phyloP scores from a whole-genome alignment of 2,329 filamentous ascomycete genomes.

The Knufia petricola region DNA sequence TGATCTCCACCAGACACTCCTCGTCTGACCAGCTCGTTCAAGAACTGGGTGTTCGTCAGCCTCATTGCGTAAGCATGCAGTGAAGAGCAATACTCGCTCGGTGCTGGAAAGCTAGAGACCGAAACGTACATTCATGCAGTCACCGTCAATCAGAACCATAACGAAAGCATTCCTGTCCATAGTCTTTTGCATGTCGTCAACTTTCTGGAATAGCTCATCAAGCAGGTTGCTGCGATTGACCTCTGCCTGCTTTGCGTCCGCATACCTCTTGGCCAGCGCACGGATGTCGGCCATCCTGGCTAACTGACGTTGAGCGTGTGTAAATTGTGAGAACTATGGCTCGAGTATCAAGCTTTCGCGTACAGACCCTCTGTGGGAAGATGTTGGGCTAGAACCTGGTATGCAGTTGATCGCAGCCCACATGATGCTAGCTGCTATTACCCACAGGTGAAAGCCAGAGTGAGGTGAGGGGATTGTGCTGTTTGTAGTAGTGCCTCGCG shows the following conservation, averaged over 20 bases:
- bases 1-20: constrained; percentile 13
- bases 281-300: no score
- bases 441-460: no score
- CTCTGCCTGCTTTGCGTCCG: constrained; percentile 4
- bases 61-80: not conserved
- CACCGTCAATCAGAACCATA: constrained; percentile 27
- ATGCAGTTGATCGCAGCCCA: no score
- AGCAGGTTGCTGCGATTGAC: not conserved
- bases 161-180: constrained; percentile 14
- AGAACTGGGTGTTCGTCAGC: constrained; percentile 10
- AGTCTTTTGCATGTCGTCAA: constrained; percentile 10
- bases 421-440: no score
- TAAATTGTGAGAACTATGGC: no score
- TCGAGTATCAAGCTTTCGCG: no score
- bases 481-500: no score
- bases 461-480: no score
- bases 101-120: constrained; percentile 24
- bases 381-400: no score
- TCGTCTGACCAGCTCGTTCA: constrained; percentile 10
- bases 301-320: no score
- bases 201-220: constrained; percentile 5
- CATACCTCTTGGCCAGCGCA: not conserved
- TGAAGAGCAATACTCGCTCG: not conserved
- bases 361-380: no score
- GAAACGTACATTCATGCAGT: constrained; percentile 27